These are phyloP conservation scores for Spiraea crenata DNA, from an alignment of 331 rosid species.

Conservation along the genomic window DNA sequence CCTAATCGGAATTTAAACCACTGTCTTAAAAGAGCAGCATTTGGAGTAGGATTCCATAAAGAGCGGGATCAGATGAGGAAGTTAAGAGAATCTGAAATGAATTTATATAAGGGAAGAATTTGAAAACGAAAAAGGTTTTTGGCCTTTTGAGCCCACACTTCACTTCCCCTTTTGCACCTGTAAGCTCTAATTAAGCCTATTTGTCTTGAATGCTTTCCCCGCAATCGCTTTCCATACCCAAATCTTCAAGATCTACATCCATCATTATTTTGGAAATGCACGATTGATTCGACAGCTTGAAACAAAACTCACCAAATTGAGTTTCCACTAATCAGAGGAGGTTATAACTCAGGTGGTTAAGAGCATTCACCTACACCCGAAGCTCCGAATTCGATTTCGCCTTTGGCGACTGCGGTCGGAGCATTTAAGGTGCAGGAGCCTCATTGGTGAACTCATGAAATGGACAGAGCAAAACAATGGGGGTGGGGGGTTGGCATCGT, in stretches of 20 bases:
- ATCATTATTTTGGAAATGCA: too few relatives aligned
- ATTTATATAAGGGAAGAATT: not conserved
- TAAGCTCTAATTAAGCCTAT: constrained; percentile 2
- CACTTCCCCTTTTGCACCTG: constrained; percentile 12
- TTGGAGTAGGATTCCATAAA: constrained; percentile 12
- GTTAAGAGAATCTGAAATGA: not conserved
- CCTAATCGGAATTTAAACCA: too few relatives aligned
- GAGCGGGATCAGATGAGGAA: not conserved
- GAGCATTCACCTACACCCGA: too few relatives aligned
- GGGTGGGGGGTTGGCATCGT: constrained; percentile 18
- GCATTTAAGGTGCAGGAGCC: constrained; percentile 21
- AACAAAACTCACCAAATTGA: too few relatives aligned
- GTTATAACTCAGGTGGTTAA: too few relatives aligned
- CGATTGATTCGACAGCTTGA: too few relatives aligned
- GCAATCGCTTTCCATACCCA: constrained; percentile 4
- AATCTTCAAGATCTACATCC: constrained; percentile 11
- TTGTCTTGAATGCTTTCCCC: not conserved
- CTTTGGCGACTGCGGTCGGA: too few relatives aligned
- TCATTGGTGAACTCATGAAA: constrained; percentile 30
- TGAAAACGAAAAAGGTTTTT: not conserved
- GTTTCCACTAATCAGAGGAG: too few relatives aligned
- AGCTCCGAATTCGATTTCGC: too few relatives aligned
- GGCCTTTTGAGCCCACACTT: not conserved
- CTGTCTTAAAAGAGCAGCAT: not conserved
- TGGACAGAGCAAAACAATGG: constrained; percentile 15